Percentiles rank a stretch among this genome's conserved stretches.
phyloP scores from a whole-genome alignment of 2,329 filamentous ascomycete genomes.

The Aciculosporium take region DNA sequence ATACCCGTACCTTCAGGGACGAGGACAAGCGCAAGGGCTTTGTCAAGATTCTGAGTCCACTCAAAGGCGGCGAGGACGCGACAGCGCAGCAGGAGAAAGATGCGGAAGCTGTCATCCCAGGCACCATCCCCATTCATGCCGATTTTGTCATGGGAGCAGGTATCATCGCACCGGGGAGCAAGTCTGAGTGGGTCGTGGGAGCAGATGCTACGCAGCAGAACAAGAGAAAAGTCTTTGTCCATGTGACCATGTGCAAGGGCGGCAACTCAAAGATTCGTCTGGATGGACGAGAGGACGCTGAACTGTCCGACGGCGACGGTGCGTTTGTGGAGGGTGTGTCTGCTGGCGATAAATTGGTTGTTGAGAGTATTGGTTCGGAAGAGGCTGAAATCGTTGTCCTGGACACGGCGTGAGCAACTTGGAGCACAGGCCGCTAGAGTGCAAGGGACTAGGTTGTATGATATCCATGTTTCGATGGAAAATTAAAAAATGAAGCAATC shows the following conservation, averaged over 20 bases:
- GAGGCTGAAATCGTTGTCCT: constrained; percentile 58
- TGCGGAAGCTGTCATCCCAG: constrained; percentile 44
- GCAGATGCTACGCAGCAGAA: constrained; percentile 34
- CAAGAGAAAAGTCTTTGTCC: constrained; percentile 63
- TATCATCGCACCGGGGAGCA: constrained; percentile 50
- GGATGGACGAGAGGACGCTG: constrained; percentile 49
- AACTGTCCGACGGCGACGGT: constrained; percentile 63
- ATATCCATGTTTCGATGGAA: no score
- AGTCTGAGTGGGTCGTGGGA: constrained; percentile 61
- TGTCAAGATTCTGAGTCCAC: constrained; percentile 60
- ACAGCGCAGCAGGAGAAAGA: constrained; percentile 47
- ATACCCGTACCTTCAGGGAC: constrained; percentile 59
- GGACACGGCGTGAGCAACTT: constrained; percentile 35
- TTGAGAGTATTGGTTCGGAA: constrained; percentile 54
- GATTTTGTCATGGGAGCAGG: constrained; percentile 74
- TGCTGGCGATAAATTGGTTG: constrained; percentile 46
- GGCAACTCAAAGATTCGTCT: constrained; percentile 59
- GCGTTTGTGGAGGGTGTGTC: constrained; percentile 56
- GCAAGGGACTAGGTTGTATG: not conserved
- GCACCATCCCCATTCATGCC: constrained; percentile 71
- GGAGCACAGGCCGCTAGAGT: not conserved
- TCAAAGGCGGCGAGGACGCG: constrained; percentile 51
- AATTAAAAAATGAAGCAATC: no score
- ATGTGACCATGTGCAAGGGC: constrained; percentile 66
- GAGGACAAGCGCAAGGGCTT: constrained; percentile 57